Evolutionary conservation across 2,329 filamentous ascomycete species (phyloP).

Genomic region (Cordyceps cateniannulata): DNA sequence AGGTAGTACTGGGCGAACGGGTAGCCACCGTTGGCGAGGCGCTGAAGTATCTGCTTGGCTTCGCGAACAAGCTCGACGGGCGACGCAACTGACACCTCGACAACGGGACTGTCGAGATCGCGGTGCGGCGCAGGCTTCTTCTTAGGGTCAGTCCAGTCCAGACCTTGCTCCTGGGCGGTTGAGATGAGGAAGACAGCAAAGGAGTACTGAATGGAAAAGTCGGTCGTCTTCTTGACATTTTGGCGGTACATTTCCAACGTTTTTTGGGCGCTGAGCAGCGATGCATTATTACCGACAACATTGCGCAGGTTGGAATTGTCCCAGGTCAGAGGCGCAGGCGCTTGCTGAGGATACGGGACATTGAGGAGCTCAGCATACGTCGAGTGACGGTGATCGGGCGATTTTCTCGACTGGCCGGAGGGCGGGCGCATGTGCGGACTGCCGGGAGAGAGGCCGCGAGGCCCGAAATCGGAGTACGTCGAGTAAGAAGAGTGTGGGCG

Average conservation of each 20-base stretch:
- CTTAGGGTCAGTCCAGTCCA: conserved; percentile 43
- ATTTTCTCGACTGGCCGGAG: conserved; percentile 46
- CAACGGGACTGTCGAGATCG: conserved; percentile 40
- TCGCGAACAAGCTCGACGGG: conserved; percentile 72
- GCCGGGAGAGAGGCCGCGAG: conserved; percentile 55
- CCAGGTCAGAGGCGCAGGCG: conserved; percentile 57
- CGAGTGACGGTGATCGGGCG: conserved; percentile 46
- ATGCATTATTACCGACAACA: conserved; percentile 82
- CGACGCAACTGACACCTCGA: conserved; percentile 41
- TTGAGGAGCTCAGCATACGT: conserved; percentile 57
- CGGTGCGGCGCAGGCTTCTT: conserved; percentile 40
- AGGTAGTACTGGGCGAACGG: conserved; percentile 98
- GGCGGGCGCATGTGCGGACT: conserved; percentile 39
- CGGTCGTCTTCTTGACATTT: conserved; percentile 95
- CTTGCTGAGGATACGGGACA: conserved; percentile 73
- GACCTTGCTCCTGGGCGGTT: conserved; percentile 71
- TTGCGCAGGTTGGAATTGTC: conserved; percentile 77
- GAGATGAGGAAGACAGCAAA: conserved; percentile 94
- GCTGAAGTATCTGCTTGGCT: conserved; percentile 82
- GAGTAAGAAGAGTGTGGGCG: conserved; percentile 76
- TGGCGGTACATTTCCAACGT: conserved; percentile 96
- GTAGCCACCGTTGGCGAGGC: conserved; percentile 78
- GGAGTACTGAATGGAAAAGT: conserved; percentile 85
- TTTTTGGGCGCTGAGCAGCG: conserved; percentile 82
- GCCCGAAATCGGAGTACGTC: conserved; percentile 60